These are phyloP conservation scores for Curvularia sp. DNA, from an alignment of 2,329 filamentous ascomycete species.

Conservation along the genomic window DNA sequence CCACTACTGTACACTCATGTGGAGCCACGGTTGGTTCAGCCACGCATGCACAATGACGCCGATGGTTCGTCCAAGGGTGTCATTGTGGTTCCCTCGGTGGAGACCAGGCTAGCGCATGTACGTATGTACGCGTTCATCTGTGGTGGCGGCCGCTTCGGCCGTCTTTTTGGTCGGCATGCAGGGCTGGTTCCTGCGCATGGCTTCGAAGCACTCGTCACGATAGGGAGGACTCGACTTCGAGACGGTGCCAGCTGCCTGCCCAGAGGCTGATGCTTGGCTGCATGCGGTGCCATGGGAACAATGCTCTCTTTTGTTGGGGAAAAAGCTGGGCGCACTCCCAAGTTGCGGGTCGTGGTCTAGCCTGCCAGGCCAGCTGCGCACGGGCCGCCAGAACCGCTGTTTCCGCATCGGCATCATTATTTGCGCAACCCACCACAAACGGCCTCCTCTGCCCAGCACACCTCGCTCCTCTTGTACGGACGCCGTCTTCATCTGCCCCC, in stretches of 20 bases:
- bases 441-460: slow-evolving; percentile 8
- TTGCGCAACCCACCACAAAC: slow-evolving; percentile 15
- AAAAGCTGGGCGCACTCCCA: slow-evolving; percentile 1
- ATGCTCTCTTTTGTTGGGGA: neutral
- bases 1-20: no score
- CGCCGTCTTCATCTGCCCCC: slow-evolving; percentile 20
- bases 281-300: neutral
- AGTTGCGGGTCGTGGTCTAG: slow-evolving; percentile 1
- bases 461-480: slow-evolving; percentile 10
- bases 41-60: slow-evolving; percentile 24
- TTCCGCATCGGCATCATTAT: slow-evolving; percentile 18
- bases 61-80: neutral
- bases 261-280: neutral
- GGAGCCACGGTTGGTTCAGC: neutral
- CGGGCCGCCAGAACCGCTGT: slow-evolving; percentile 13
- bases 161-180: neutral
- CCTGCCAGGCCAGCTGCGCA: neutral
- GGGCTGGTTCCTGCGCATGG: neutral
- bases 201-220: neutral
- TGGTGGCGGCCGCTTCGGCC: neutral
- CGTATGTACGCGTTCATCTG: neutral
- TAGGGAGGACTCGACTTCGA: neutral
- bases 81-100: slow-evolving; percentile 13
- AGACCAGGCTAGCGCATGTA: slow-evolving; percentile 13
- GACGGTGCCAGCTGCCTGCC: no score